phyloP scores from a whole-genome alignment of 768 basidiomycete species.

The Cytidiella melzeri region DNA sequence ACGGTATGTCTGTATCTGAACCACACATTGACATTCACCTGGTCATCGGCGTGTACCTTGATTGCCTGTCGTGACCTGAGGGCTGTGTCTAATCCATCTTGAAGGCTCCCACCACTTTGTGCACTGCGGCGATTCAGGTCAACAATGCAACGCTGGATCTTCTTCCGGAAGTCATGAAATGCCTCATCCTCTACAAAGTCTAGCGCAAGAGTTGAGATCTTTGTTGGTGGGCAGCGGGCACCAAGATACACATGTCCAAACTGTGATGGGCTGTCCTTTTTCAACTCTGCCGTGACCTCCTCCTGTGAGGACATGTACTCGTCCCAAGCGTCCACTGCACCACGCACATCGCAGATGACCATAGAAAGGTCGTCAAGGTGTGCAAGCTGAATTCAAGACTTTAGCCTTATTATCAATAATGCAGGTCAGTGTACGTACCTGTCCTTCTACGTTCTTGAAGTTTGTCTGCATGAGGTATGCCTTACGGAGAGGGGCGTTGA shows the following conservation, averaged over 20 bases:
- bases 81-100: neutral
- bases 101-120: neutral
- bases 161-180: neutral
- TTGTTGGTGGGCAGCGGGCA: neutral
- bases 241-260: conserved; percentile 2
- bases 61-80: neutral
- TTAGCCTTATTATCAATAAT: neutral
- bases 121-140: too few relatives aligned
- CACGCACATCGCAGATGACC: neutral
- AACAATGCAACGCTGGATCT: too few relatives aligned
- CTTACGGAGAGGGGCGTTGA: conserved; percentile 12
- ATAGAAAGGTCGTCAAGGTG: neutral
- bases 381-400: neutral
- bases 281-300: neutral
- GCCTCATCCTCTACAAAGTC: neutral
- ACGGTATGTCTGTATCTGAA: neutral
- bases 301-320: neutral
- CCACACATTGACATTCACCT: neutral
- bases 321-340: neutral
- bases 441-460: conserved; percentile 4
- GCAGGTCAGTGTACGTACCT: conserved; percentile 1
- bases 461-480: conserved; percentile 5
- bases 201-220: neutral
- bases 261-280: neutral
- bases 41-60: neutral